phyloP scores from a whole-genome alignment of 345 rosid species.

The Sisymbrium irio region DNA sequence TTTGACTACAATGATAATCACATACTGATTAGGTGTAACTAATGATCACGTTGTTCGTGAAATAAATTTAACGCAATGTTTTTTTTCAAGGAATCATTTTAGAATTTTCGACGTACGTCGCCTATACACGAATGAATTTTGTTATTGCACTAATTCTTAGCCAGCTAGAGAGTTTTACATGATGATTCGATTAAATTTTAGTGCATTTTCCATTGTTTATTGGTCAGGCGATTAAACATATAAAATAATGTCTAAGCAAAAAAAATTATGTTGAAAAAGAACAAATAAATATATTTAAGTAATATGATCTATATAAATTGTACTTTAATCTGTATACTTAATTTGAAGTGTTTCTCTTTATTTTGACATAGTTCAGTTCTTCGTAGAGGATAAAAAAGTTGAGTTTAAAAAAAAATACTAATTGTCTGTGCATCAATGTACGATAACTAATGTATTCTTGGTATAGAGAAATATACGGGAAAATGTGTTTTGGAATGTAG shows the following conservation, averaged over 20 bases:
- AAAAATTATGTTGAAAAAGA: no score
- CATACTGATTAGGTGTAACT: not conserved
- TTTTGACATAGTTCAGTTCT: not conserved
- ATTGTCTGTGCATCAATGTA: not conserved
- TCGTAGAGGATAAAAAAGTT: no score
- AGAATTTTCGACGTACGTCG: not conserved
- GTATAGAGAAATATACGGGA: not conserved
- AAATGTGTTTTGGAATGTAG: constrained; percentile 34
- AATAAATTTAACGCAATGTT: not conserved
- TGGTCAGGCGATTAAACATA: not conserved
- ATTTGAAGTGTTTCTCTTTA: no score
- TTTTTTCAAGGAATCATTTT: not conserved
- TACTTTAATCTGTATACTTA: no score
- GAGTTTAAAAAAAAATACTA: no score
- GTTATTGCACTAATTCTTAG: not conserved
- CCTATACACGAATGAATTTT: no score
- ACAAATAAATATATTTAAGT: no score
- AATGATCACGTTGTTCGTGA: not conserved
- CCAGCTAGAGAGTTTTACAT: not conserved
- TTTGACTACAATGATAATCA: not conserved
- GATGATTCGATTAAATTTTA: not conserved
- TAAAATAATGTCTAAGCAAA: not conserved
- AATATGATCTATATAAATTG: no score
- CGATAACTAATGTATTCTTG: not conserved
- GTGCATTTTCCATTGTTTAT: not conserved